Conservation (phyloP, 2,329 filamentous ascomycete species). For the Colletotrichum viniferum region DNA sequence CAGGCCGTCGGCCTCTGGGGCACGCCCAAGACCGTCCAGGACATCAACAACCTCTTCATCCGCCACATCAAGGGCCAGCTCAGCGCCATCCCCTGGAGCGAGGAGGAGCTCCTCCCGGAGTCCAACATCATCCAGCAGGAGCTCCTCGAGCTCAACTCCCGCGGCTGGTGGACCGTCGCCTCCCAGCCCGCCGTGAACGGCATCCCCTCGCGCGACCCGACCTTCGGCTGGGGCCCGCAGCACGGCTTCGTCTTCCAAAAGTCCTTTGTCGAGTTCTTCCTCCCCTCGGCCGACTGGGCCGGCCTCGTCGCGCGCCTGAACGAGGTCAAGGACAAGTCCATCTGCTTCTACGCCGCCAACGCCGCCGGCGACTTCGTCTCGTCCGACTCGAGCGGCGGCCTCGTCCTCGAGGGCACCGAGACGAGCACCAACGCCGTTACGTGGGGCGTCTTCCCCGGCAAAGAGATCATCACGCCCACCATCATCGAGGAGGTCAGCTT, state of each 20-base stretch:
- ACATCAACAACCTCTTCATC: conserved; percentile 82
- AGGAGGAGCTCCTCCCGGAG: conserved; percentile 85
- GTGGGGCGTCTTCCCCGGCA: conserved; percentile 93
- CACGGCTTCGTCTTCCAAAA: conserved; percentile 98
- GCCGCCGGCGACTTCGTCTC: conserved; percentile 77
- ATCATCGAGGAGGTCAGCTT: conserved; percentile 97
- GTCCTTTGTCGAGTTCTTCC: conserved; percentile 96
- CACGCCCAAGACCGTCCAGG: conserved; percentile 68
- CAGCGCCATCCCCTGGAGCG: conserved; percentile 88
- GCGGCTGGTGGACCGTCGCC: conserved; percentile 95
- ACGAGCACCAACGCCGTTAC: conserved; percentile 89
- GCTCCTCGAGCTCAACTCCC: conserved; percentile 75
- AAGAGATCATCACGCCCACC: conserved; percentile 94
- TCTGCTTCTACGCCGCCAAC: conserved; percentile 91
- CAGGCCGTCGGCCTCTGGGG: conserved; percentile 88
- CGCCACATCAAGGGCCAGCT: conserved; percentile 82
- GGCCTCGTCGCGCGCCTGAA: conserved; percentile 59
- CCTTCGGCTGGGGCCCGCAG: conserved; percentile 92
- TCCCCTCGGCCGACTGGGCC: conserved; percentile 75
- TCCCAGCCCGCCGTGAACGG: conserved; percentile 95
- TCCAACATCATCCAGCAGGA: conserved; percentile 80
- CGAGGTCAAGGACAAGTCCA: conserved; percentile 61
- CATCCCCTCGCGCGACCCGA: conserved; percentile 72
- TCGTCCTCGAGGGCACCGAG: conserved; percentile 34
- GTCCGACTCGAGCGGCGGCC: conserved; percentile 56